Evolutionary conservation across 176 grass and related monocot genomes (phyloP).

Genomic region (Secale cereale): DNA sequence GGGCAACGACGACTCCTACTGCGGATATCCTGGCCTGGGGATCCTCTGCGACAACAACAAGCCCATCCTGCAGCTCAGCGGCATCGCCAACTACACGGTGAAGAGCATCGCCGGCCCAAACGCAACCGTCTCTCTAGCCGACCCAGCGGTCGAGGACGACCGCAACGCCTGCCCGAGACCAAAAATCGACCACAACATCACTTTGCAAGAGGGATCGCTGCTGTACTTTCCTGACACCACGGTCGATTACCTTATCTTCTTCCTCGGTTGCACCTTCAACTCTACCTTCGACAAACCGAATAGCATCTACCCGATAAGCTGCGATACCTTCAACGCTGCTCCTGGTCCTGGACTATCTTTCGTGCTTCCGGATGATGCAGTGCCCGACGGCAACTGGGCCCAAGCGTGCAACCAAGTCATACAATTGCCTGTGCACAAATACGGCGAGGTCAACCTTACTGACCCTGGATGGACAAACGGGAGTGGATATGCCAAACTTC

Average conservation of each 20-base stretch:
- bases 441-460: fast-evolving
- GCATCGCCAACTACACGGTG: neutral
- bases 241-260: constrained; percentile 3
- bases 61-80: neutral
- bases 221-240: neutral
- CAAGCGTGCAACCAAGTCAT: fast-evolving
- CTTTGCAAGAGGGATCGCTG: fast-evolving
- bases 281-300: fast-evolving
- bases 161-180: neutral
- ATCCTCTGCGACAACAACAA: neutral
- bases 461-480: fast-evolving
- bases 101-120: neutral
- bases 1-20: neutral
- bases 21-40: constrained; percentile 27
- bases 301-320: fast-evolving
- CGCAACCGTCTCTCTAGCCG: neutral
- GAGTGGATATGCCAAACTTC: neutral
- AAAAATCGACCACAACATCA: neutral
- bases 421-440: neutral
- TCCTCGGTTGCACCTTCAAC: neutral
- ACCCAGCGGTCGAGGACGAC: neutral
- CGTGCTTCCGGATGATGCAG: neutral
- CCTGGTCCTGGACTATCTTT: neutral
- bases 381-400: neutral
- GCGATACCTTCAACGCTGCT: neutral